A percentile compares a stretch with the other conserved stretches of the same genome.
phyloP scores from a whole-genome alignment of 2,329 filamentous ascomycete genomes.

The Ophiocordyceps australis region DNA sequence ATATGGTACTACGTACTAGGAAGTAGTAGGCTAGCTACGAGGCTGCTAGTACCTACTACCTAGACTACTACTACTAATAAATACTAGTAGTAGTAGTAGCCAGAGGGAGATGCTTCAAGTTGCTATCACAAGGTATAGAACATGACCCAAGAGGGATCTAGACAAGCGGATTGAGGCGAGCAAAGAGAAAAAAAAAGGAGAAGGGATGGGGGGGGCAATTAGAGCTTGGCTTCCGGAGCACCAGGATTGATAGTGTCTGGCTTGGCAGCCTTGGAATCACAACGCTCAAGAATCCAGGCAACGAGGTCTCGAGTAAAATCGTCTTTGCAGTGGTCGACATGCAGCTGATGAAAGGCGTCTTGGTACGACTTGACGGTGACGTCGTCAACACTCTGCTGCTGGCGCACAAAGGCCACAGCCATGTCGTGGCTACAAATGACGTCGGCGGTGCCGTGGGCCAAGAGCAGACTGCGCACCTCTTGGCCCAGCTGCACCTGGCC shows the following conservation, averaged over 20 bases:
- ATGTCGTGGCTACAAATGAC: constrained; percentile 46
- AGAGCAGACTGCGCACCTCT: constrained; percentile 45
- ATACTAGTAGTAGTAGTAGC: no score
- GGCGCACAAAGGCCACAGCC: constrained; percentile 44
- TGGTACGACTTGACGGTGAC: constrained; percentile 57
- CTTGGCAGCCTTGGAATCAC: constrained; percentile 1
- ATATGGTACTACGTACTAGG: no score
- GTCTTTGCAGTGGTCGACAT: constrained; percentile 36
- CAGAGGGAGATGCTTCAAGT: no score
- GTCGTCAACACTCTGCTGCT: constrained; percentile 39
- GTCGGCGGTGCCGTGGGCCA: constrained; percentile 65
- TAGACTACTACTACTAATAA: no score
- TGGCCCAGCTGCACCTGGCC: constrained; percentile 34
- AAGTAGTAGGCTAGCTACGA: no score
- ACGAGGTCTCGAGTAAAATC: constrained; percentile 40
- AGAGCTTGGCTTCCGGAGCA: constrained; percentile 21
- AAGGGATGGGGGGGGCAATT: no score
- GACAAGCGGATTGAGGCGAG: no score
- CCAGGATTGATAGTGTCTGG: no score
- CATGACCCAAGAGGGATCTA: no score
- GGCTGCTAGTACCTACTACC: no score
- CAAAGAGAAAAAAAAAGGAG: no score
- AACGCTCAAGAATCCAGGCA: constrained; percentile 43
- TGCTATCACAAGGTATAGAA: no score
- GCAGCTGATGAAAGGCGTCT: constrained; percentile 62